Conservation (phyloP, 176 grass and related monocot species). For the Chrysopogon serrulatus region DNA sequence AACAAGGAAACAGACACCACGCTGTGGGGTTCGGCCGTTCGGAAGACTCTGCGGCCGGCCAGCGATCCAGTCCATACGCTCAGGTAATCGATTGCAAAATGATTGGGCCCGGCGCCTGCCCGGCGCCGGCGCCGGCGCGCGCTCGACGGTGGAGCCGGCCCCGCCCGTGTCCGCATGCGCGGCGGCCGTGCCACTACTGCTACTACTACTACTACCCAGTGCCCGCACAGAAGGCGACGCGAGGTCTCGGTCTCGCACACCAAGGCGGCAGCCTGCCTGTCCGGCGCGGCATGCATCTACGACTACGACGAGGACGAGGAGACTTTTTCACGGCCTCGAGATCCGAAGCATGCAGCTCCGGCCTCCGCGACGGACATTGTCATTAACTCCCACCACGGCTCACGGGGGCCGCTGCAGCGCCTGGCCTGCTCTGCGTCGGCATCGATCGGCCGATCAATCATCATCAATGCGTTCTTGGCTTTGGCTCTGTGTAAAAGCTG, state of each 20-base stretch:
- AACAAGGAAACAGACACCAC: too few species aligned
- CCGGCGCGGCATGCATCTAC: background rate
- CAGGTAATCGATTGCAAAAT: slow-evolving; percentile 43
- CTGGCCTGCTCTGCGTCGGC: background rate
- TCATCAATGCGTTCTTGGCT: background rate
- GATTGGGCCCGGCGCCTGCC: slow-evolving; percentile 37
- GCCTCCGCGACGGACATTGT: background rate
- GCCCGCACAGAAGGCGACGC: slow-evolving; percentile 25
- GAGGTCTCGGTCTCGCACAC: slow-evolving; percentile 1
- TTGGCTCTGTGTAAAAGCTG: background rate
- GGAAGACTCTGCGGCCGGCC: too few species aligned
- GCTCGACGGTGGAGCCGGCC: background rate
- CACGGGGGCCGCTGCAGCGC: background rate
- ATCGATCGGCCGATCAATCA: background rate
- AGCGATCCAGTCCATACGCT: too few species aligned
- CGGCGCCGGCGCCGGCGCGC: background rate
- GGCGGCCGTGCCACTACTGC: background rate
- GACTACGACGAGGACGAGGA: background rate
- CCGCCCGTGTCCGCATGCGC: background rate
- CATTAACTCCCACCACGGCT: background rate
- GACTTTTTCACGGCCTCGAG: slow-evolving; percentile 31
- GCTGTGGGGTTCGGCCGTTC: background rate
- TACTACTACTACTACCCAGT: too few species aligned
- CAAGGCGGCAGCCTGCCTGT: background rate
- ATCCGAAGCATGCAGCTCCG: background rate